Evolutionary conservation across 75 land plant genomes (phyloP), one percentile per base, ranked within the genome.

Genomic region (Picea glauca): DNA sequence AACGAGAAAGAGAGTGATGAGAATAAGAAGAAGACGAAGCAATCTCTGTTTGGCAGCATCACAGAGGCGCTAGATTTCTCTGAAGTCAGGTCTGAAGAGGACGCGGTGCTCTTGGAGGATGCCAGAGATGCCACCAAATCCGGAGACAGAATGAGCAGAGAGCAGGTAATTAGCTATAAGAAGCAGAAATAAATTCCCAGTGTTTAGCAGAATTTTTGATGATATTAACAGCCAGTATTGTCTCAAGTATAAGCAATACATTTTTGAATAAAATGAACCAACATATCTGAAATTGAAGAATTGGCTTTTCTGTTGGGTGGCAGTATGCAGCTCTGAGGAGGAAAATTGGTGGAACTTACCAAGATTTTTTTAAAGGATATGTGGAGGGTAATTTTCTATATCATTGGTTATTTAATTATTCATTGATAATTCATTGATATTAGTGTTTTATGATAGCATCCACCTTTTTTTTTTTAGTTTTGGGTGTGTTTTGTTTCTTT

Each of bases 281-380:
- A 26, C 26, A 26, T 26, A 26, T 26, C 26, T 26, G 26, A 26
- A 26, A 7, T 8, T 46, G 54, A 50, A 50, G 12, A 50, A 50
- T 50, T 50, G 2, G 12, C 56, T 9, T 40, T 4, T 40, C 56
- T 50, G 56, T 50, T 50, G 9, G 56, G 56, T 50, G 26, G 77
- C 83, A 96, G 98, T 94, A 94, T 83, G 99, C 87, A 62, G 99
- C 99, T 46, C 87, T 96, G 32, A 76, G 94, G 81, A 90, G 99
- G 79, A 96, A 96, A 85, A 90, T 94, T 66, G 99, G 99, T 77
- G 99, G 99, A 60, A 96, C 97, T 5, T 94, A 96, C 89, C 85
- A 87, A 78, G 99, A 96, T 79, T 96, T 96, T 81, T 96, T 94
- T 89, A 96, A 96, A 60, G 96, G 94, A 72, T 94, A 90, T 75